phyloP scores from a whole-genome alignment of 2,329 filamentous ascomycete species.

The Diaporthe velutina region DNA sequence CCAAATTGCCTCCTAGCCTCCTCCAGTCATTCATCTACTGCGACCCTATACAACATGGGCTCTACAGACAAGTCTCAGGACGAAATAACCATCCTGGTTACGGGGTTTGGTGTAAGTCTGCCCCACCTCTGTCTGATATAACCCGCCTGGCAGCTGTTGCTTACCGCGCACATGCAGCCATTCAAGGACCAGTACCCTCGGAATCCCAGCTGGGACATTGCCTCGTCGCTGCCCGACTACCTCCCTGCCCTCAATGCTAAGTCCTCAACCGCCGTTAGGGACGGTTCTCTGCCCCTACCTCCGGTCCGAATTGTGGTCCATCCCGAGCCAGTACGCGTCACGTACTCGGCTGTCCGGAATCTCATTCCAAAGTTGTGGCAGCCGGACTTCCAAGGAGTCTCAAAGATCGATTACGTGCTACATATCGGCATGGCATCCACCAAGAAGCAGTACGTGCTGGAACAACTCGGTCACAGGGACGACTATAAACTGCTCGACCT shows the following conservation, averaged over 20 bases:
- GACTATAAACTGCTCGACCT: conserved; percentile 80
- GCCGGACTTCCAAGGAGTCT: conserved; percentile 49
- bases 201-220: conserved; percentile 88
- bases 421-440: conserved; percentile 86
- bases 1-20: neutral
- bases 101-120: conserved; percentile 69
- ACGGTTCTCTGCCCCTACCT: conserved; percentile 51
- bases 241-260: conserved; percentile 67
- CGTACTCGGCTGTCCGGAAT: conserved; percentile 75
- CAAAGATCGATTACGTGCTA: conserved; percentile 73
- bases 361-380: conserved; percentile 75
- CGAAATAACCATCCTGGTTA: conserved; percentile 71
- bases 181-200: conserved; percentile 79
- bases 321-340: conserved; percentile 76
- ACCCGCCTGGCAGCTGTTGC: neutral
- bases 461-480: conserved; percentile 77
- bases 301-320: conserved; percentile 75
- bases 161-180: conserved; percentile 65
- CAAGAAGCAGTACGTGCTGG: conserved; percentile 75
- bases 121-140: neutral
- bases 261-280: conserved; percentile 48
- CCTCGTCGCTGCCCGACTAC: conserved; percentile 73
- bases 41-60: conserved; percentile 42
- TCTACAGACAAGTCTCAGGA: conserved; percentile 51
- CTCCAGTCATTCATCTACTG: too few species aligned